A percentile compares a stretch with the other conserved stretches of the same genome.
phyloP scores from a whole-genome alignment of 495 filamentous ascomycete species.

The Penicillium salamii region DNA sequence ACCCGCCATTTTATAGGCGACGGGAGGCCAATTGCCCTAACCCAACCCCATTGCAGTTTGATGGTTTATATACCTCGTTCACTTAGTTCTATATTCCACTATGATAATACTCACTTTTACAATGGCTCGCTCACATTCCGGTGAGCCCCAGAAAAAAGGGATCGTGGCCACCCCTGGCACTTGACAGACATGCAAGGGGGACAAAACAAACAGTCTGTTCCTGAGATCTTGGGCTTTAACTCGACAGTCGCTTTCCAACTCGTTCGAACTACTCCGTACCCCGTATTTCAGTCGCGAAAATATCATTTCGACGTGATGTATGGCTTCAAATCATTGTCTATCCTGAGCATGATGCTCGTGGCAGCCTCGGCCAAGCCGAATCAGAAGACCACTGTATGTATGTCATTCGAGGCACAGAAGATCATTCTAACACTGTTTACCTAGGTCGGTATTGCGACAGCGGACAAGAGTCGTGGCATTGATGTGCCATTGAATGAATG shows the following conservation, averaged over 20 bases:
- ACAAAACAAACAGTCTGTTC: background rate
- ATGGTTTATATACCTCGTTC: too few relatives aligned
- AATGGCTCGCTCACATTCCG: background rate
- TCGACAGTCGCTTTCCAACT: background rate
- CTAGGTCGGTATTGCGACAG: conserved; percentile 27
- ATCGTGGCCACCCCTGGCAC: background rate
- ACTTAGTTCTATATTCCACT: too few relatives aligned
- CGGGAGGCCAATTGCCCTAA: too few relatives aligned
- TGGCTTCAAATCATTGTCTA: conserved; percentile 20
- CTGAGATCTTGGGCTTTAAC: background rate
- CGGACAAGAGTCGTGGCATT: conserved; percentile 16
- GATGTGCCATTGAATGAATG: conserved; percentile 24
- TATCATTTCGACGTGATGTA: conserved; percentile 15
- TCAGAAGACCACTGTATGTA: conserved; percentile 15
- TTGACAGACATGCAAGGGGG: conserved; percentile 9
- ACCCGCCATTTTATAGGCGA: too few relatives aligned
- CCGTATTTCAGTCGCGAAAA: too few relatives aligned
- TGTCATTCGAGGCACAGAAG: too few relatives aligned
- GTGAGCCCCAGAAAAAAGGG: background rate
- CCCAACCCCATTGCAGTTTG: too few relatives aligned
- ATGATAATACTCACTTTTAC: too few relatives aligned
- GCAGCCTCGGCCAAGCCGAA: conserved; percentile 17
- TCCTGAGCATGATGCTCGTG: conserved; percentile 25
- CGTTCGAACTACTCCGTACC: too few relatives aligned
- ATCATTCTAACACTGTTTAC: background rate